Percentiles rank a stretch among this genome's conserved stretches.
phyloP scores from a whole-genome alignment of 495 filamentous ascomycete genomes.

The Hyaloscypha hepaticicola region DNA sequence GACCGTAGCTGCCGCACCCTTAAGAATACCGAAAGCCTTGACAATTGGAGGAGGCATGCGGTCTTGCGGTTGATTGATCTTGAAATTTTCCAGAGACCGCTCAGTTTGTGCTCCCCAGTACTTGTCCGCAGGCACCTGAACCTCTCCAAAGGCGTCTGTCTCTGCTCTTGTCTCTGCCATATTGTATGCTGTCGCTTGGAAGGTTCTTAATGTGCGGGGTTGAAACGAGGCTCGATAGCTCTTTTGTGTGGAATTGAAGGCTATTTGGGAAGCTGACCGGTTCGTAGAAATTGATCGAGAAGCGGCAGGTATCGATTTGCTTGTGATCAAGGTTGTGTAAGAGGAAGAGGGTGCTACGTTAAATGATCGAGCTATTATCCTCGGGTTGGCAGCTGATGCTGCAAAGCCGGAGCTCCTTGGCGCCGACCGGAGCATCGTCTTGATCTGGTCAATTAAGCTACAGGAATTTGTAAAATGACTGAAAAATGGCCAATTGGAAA shows the following conservation, averaged over 20 bases:
- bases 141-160: constrained; percentile 95
- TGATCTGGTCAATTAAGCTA: constrained; percentile 3
- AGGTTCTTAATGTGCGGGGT: constrained; percentile 37
- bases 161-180: constrained; percentile 71
- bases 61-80: constrained; percentile 98
- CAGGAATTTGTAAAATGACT: neutral
- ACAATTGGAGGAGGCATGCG: constrained; percentile 95
- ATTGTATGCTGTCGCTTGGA: constrained; percentile 48
- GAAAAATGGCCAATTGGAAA: neutral
- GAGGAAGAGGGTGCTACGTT: neutral
- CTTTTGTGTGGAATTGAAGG: constrained; percentile 9
- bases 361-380: constrained; percentile 16
- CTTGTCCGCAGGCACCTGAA: constrained; percentile 87
- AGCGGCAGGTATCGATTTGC: neutral
- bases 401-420: constrained; percentile 22
- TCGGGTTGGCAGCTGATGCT: constrained; percentile 29
- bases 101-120: constrained; percentile 99
- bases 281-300: constrained; percentile 17
- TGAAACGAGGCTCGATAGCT: constrained; percentile 15
- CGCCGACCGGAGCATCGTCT: constrained; percentile 33
- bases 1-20: constrained; percentile 93
- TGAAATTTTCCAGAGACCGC: constrained; percentile 94
- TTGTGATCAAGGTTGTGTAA: constrained; percentile 7
- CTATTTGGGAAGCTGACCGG: neutral
- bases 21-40: constrained; percentile 93